These are phyloP conservation scores for Metschnikowia vanudenii DNA, from an alignment of 805 yeast species.

Conservation along the genomic window DNA sequence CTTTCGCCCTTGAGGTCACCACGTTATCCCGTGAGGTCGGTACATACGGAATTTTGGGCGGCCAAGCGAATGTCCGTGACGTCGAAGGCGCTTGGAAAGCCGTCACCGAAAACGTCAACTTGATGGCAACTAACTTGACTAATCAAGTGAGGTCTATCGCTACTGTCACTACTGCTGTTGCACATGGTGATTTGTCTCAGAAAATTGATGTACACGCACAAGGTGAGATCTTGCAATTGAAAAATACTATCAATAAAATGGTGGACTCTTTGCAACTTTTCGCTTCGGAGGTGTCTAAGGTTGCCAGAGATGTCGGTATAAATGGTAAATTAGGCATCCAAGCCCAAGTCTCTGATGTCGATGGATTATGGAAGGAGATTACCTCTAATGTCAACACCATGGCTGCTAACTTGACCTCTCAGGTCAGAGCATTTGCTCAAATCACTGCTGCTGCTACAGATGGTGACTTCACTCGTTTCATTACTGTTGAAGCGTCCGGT, in stretches of 20 bases:
- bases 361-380: conserved; percentile 89
- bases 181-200: conserved; percentile 82
- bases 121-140: conserved; percentile 49
- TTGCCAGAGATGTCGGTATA: conserved; percentile 90
- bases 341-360: conserved; percentile 87
- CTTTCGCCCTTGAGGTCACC: conserved; percentile 47
- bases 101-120: conserved; percentile 46
- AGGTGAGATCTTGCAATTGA: conserved; percentile 84
- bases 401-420: conserved; percentile 92
- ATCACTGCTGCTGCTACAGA: conserved; percentile 93
- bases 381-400: conserved; percentile 88
- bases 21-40: conserved; percentile 49
- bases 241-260: conserved; percentile 87
- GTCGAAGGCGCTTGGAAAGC: conserved; percentile 54
- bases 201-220: conserved; percentile 88
- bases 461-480: conserved; percentile 87
- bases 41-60: conserved; percentile 47
- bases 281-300: conserved; percentile 85
- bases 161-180: conserved; percentile 88
- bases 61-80: conserved; percentile 52
- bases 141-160: conserved; percentile 88
- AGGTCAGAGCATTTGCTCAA: conserved; percentile 90
- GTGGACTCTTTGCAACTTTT: conserved; percentile 86
- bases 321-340: conserved; percentile 92
- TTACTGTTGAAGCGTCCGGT: conserved; percentile 89